Base-by-base conservation (phyloP, 1,284 basidiomycete genomes). In the Heterobasidion occidentale region DNA sequence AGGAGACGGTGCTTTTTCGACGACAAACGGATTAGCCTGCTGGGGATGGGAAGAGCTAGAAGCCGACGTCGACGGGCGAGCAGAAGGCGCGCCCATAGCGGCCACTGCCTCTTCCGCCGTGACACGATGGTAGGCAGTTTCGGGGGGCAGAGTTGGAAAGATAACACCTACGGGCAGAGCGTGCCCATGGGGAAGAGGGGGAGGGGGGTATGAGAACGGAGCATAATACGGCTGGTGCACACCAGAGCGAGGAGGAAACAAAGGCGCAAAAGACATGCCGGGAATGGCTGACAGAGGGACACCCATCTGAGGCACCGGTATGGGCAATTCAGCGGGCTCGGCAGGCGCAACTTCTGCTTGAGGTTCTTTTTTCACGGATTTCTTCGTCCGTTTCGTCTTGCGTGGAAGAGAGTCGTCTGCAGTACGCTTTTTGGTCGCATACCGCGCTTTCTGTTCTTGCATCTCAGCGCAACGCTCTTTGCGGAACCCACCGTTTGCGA, bases 171-270 rank as follows among this genome's bases (percentile, higher is more conserved):
- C 75, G 2, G 80, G 78, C 15, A 78, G 67, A 33, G 71, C 67
- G 48, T 73, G 77, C 53, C 65, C 69, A 34, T 65, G 60, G 38
- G 3, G 38, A 27, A 27, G 27, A 33, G 56, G 49, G 46, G 45
- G 34, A 17, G 27, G 46, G 38, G 47, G 53, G 7, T n/a, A 36
- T 15, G 46, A n/a, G 55, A 80, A 83, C 52, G 76, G 78, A 56
- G 83, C 77, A 65, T 85, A 85, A 66, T 88, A 88, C 0, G 84
- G 78, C 62, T 88, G 84, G 59, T 88, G 83, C 12, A 77, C 71
- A 11, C 81, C 80, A n/a, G 81, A 74, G 11, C 78, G 78, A 2
- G 74, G 74, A 9, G 77, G 78, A 61, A 86, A 85, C 54, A 80
- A 70, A 7, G 81, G 79, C 52, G 77, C 76, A 51, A 64, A 71